These are phyloP conservation scores for Spirogloea muscicola DNA, from an alignment of 139 green algal species.

Conservation along the genomic window DNA sequence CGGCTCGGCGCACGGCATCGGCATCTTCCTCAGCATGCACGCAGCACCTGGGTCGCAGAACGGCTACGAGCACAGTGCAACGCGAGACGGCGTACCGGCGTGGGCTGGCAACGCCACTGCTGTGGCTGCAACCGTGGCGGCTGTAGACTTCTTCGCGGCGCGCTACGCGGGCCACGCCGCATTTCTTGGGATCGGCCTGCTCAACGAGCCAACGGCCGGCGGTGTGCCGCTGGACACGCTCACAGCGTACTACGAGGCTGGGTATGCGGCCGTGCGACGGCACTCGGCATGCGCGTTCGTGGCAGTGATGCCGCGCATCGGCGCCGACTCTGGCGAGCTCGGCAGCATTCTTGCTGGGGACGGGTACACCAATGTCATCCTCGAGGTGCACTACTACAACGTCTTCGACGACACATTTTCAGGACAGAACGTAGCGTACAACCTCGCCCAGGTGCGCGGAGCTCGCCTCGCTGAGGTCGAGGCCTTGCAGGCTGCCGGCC, in stretches of 20 bases:
- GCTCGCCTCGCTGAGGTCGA: neutral
- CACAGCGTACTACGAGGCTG: conserved; percentile 1
- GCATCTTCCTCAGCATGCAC: neutral
- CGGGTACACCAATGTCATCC: conserved; percentile 13
- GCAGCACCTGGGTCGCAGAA: neutral
- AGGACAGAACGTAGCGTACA: neutral
- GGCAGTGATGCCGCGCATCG: conserved; percentile 5
- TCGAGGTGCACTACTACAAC: conserved; percentile 5
- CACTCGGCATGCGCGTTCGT: conserved; percentile 6
- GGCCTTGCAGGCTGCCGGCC: neutral
- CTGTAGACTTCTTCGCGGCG: neutral
- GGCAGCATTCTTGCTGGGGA: conserved; percentile 5
- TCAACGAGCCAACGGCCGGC: conserved; percentile 12
- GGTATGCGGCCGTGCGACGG: neutral
- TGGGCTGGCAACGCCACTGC: neutral
- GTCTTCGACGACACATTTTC: neutral
- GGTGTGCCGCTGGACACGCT: neutral
- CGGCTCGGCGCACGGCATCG: neutral
- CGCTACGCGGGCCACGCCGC: neutral
- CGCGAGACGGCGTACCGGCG: neutral
- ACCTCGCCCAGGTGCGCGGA: conserved; percentile 1
- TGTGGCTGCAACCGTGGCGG: neutral
- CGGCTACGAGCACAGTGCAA: neutral
- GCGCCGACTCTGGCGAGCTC: neutral
- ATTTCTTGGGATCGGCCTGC: neutral